Base-by-base conservation (phyloP, 2,329 filamentous ascomycete genomes). In the Diaporthe velutina region DNA sequence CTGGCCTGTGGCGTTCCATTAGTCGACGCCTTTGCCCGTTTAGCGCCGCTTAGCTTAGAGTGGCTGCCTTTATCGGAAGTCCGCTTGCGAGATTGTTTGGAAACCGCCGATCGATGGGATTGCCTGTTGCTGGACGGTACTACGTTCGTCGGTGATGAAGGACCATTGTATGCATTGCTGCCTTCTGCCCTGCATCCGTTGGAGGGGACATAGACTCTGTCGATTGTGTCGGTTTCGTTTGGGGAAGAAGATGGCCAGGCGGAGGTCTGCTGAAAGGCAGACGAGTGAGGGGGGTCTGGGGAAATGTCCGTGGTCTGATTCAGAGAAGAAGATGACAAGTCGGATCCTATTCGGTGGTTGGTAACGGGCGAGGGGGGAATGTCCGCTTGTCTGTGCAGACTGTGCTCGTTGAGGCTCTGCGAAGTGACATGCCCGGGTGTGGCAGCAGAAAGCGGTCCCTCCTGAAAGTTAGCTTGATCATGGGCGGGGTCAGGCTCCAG, bases 381-480 rank as follows among this genome's bases (percentile, higher is more conserved):
- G 38, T 22, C 15, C 40, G 15, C 6, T 19, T 45, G 52, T 33
- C 8, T 38, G 33, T 45, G 35, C 38, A 33, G 12, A 17, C 15
- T 22, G 35, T 40, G 35, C 17, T 42, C 25, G 2, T 33, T 58
- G 67, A 70, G 67, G 67, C 67, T 70, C 67, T 70, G 52, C 67
- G 22, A 19, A 30, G 67, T 17, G 40, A 25, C 25, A 19, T 25
- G 10, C 13, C 17, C 25, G 8, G 38, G 25, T 12, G 4, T 45
- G 19, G 25, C 3, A 25, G 4, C 15, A 3, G 38, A 60, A n/a
- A 15, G 8, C 10, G 0, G 15, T 45, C 8, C 9, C 8, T 45
- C 25, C 22, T 22, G 25, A 45, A 13, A 25, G 15, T 15, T 5
- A 45, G 40, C 2, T 5, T 15, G 19, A 12, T 35, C 67, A 58